phyloP scores from a whole-genome alignment of 225 moss, liverwort and hornwort genomes.

The Climacium dendroides region DNA sequence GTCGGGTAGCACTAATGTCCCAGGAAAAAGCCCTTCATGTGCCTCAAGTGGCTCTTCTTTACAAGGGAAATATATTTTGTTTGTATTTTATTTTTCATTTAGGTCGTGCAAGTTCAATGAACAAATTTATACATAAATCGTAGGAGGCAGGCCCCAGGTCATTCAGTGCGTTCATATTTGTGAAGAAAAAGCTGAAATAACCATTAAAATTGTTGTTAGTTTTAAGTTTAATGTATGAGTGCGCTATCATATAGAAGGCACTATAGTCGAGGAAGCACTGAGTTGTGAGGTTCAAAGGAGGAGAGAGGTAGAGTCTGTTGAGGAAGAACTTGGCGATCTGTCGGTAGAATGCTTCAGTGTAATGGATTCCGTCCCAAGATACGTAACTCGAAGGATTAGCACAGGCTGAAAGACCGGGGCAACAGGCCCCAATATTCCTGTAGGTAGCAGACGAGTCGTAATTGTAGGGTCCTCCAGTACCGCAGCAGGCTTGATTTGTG shows the following conservation, averaged over 20 bases:
- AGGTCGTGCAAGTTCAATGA: background rate
- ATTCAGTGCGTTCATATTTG: background rate
- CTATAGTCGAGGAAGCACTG: background rate
- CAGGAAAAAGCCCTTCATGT: background rate
- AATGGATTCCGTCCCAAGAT: slow-evolving; percentile 26
- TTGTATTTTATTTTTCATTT: background rate
- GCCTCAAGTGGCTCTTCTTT: background rate
- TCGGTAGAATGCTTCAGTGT: slow-evolving; percentile 28
- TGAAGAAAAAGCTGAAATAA: background rate
- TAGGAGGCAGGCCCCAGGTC: background rate
- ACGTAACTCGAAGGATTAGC: slow-evolving; percentile 2
- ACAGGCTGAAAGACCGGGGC: background rate
- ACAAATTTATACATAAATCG: background rate
- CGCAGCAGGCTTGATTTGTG: slow-evolving; percentile 21
- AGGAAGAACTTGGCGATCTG: slow-evolving; percentile 30
- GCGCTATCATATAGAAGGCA: background rate
- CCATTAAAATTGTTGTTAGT: background rate
- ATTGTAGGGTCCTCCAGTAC: slow-evolving; percentile 20
- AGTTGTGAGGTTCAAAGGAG: slow-evolving; percentile 10
- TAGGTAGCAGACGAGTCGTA: slow-evolving; percentile 3
- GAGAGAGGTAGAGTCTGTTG: background rate
- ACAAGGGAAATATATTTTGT: background rate
- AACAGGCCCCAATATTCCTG: background rate
- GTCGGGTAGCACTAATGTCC: background rate
- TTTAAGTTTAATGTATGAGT: background rate